Evolutionary conservation across 345 rosid genomes (phyloP).

Genomic region (Ceriops zippeliana): DNA sequence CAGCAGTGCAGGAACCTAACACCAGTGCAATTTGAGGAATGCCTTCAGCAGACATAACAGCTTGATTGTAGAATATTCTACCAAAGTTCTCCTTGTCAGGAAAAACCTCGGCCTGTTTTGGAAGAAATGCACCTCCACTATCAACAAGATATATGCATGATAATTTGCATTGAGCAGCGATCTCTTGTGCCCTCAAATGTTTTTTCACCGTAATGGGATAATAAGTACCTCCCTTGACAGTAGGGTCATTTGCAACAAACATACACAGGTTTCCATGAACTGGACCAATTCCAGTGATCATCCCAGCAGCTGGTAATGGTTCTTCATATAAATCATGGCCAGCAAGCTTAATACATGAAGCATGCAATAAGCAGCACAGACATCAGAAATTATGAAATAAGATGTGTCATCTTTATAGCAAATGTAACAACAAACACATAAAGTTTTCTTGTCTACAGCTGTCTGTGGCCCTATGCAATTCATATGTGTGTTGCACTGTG

Average conservation of each 20-base stretch:
- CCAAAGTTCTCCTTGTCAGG: constrained; percentile 97
- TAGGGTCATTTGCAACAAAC: constrained; percentile 96
- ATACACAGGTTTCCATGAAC: constrained; percentile 90
- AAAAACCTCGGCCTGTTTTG: constrained; percentile 93
- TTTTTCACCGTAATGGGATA: constrained; percentile 93
- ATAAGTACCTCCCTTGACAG: constrained; percentile 96
- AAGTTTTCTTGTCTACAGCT: not conserved
- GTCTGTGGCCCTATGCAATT: not conserved
- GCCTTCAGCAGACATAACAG: constrained; percentile 84
- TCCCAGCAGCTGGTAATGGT: constrained; percentile 80
- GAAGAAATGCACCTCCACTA: constrained; percentile 95
- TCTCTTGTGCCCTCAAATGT: constrained; percentile 96
- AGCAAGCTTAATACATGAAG: constrained; percentile 71
- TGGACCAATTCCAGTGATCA: constrained; percentile 86
- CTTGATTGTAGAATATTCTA: constrained; percentile 88
- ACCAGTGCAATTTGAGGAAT: constrained; percentile 94
- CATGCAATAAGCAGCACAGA: constrained; percentile 34
- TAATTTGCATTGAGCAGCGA: constrained; percentile 77
- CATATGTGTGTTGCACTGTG: not conserved
- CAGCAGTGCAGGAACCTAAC: constrained; percentile 92
- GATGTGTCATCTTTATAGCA: not conserved
- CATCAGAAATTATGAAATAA: not conserved
- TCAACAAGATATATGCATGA: constrained; percentile 94
- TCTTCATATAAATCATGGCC: constrained; percentile 87
- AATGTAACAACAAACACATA: not conserved